Conservation (phyloP, 805 yeast species). For the Yamadazyma akitaensis region DNA sequence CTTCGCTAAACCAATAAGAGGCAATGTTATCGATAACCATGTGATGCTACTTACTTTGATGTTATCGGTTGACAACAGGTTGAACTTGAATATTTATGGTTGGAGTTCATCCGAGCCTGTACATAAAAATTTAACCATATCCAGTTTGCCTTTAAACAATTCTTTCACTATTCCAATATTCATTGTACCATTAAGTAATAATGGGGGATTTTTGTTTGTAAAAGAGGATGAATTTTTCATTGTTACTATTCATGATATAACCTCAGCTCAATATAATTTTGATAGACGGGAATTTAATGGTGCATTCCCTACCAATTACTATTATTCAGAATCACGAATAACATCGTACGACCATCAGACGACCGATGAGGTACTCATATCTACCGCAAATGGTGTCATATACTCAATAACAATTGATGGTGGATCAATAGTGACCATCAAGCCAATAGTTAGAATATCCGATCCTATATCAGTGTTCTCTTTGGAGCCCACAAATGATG, state of each 20-base stretch:
- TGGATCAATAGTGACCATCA: slow-evolving; percentile 14
- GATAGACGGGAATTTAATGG: slow-evolving; percentile 17
- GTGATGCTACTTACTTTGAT: slow-evolving; percentile 33
- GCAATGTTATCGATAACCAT: slow-evolving; percentile 23
- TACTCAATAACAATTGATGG: slow-evolving; percentile 26
- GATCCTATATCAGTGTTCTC: slow-evolving; percentile 35
- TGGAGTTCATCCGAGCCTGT: slow-evolving; percentile 39
- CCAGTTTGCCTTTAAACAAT: slow-evolving; percentile 39
- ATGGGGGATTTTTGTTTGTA: slow-evolving; percentile 38
- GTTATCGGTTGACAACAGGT: slow-evolving; percentile 35
- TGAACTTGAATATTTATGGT: slow-evolving; percentile 35
- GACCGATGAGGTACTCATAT: slow-evolving; percentile 28
- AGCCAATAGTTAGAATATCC: slow-evolving; percentile 34
- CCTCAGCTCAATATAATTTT: slow-evolving; percentile 46
- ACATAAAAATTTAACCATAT: slow-evolving; percentile 27
- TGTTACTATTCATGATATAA: slow-evolving; percentile 41
- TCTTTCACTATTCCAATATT: slow-evolving; percentile 42
- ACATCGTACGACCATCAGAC: slow-evolving; percentile 4
- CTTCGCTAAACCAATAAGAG: slow-evolving; percentile 36
- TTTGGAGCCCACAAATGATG: slow-evolving; percentile 19
- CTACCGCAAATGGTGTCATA: slow-evolving; percentile 34
- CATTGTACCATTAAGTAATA: slow-evolving; percentile 35
- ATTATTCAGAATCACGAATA: slow-evolving; percentile 24
- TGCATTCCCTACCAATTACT: slow-evolving; percentile 41
- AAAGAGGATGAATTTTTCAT: slow-evolving; percentile 29